phyloP scores from a whole-genome alignment of 345 rosid genomes.

The Citrus glauca region DNA sequence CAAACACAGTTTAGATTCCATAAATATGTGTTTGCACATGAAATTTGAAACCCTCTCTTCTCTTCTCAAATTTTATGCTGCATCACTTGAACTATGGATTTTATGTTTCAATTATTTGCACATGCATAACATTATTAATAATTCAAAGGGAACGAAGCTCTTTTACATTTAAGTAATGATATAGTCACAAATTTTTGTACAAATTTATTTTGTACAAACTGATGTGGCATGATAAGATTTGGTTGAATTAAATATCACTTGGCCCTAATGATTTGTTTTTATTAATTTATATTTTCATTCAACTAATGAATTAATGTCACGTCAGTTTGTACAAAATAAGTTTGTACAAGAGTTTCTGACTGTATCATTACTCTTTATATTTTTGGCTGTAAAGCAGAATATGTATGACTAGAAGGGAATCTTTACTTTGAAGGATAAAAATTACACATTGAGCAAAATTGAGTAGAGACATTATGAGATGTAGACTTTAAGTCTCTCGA shows the following conservation, averaged over 20 bases:
- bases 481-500: neutral
- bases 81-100: too few relatives aligned
- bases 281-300: too few relatives aligned
- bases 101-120: too few relatives aligned
- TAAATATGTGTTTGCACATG: neutral
- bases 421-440: conserved; percentile 6
- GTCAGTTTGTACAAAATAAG: too few relatives aligned
- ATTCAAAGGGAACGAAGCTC: neutral
- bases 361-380: neutral
- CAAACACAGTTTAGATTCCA: neutral
- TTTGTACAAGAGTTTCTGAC: too few relatives aligned
- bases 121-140: neutral
- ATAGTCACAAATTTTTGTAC: too few relatives aligned
- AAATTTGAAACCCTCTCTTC: neutral
- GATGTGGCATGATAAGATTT: too few relatives aligned
- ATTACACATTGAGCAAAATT: neutral
- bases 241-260: too few relatives aligned
- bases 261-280: too few relatives aligned
- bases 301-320: too few relatives aligned
- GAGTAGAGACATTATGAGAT: neutral
- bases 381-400: neutral
- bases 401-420: neutral
- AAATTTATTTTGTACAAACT: too few relatives aligned
- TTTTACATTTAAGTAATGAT: neutral
- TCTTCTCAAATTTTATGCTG: neutral